Base-by-base conservation (phyloP, 1,284 basidiomycete genomes). In the Ustilago loliicola region DNA sequence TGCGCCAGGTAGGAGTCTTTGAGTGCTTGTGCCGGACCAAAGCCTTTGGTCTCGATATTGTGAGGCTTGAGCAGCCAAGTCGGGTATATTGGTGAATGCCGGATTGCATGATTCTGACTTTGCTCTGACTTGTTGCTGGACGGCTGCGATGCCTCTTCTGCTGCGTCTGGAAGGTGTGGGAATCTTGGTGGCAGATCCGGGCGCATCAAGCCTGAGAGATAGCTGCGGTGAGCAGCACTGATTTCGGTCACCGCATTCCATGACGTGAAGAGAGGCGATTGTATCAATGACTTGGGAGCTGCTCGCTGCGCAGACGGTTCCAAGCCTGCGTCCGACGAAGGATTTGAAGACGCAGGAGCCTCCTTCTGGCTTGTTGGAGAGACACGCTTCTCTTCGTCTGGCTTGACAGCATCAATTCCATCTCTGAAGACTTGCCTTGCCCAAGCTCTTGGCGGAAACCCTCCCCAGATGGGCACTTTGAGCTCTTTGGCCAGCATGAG, bases 1-100 rank as follows among this genome's bases (percentile, higher is more conserved):
- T 81, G 80, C 0, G 80, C 81, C 15, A 83, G 59, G 23, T 76
- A 83, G 1, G 80, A 65, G 21, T 83, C 81, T 51, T 83, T 83
- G 47, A 83, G 66, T 13, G 77, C 72, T 50, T 83, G 81, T 10
- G 81, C 81, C 2, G 80, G 73, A 21, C 63, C 63, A 53, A 83
- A 83, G 30, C 81, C 81, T 29, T 77, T 80, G 2, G 45, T 61
- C 38, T 81, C 71, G 40, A 66, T 48, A 34, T 60, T 60, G 47
- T 65, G 68, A 11, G 71, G 62, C 27, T 67, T 61, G 36, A 78
- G 71, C 27, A 78, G 65, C 76, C 76, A 71, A 2, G 68, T 74
- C 7, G 77, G 77, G 40, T 74, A 75, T 30, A 79, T 66, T 3
- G 68, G 38, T 13, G 61, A 52, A 11, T 50, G 47, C 3, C 17